Evolutionary conservation across 371 early-diverging fungal genomes (phyloP).

Genomic region (Apophysomyces variabilis): DNA sequence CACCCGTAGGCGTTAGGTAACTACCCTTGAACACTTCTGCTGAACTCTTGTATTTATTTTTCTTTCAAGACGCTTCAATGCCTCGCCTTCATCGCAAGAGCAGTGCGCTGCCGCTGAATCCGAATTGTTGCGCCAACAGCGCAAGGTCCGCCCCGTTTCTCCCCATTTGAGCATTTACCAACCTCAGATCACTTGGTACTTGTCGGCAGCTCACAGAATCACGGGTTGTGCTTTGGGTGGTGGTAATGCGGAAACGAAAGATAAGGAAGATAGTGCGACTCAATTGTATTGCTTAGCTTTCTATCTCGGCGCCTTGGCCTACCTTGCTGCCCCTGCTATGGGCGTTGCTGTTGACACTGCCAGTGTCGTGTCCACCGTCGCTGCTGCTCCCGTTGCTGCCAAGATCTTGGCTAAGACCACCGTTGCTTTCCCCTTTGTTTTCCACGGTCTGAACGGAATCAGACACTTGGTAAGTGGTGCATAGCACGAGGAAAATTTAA

Average conservation of each 20-base stretch:
- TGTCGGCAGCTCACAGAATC: constrained; percentile 79
- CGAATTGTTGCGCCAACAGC: constrained; percentile 62
- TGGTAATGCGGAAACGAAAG: constrained; percentile 52
- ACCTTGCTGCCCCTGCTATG: constrained; percentile 58
- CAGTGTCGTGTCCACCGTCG: constrained; percentile 54
- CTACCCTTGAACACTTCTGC: neutral
- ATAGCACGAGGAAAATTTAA: neutral
- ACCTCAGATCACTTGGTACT: constrained; percentile 85
- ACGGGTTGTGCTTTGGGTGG: constrained; percentile 82
- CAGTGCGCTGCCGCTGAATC: constrained; percentile 57
- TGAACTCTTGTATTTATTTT: constrained; percentile 2
- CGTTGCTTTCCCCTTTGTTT: constrained; percentile 78
- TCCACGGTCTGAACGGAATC: constrained; percentile 87
- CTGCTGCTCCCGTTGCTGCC: constrained; percentile 49
- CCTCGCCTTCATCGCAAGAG: constrained; percentile 29
- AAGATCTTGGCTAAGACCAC: constrained; percentile 50
- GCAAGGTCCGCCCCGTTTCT: constrained; percentile 79
- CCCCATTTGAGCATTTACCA: constrained; percentile 90
- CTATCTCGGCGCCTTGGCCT: constrained; percentile 72
- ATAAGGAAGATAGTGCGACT: neutral
- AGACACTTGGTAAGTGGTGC: constrained; percentile 77
- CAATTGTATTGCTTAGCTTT: constrained; percentile 46
- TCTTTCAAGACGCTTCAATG: constrained; percentile 45
- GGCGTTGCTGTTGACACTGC: constrained; percentile 69
- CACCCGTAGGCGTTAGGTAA: constrained; percentile 48